Evolutionary conservation across 23 red algal species (phyloP).

Genomic region (Pyropia yezoensis): DNA sequence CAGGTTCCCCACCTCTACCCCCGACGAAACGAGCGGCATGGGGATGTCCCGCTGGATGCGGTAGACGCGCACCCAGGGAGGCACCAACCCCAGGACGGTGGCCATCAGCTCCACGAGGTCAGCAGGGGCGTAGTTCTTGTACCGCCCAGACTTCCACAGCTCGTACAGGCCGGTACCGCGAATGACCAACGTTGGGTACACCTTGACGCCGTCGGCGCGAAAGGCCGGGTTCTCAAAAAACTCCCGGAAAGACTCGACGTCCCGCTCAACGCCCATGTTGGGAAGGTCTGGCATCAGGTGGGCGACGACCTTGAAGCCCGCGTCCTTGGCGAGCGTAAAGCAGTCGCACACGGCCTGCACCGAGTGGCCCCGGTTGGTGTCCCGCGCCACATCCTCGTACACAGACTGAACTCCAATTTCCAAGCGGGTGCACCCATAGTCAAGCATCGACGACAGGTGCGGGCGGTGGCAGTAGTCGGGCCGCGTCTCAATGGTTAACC

Average conservation of each 20-base stretch:
- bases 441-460: constrained; percentile 88
- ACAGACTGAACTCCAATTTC: constrained; percentile 99
- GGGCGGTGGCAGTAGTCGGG: constrained; percentile 88
- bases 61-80: constrained; percentile 96
- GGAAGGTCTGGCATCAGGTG: constrained; percentile 99
- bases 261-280: constrained; percentile 90
- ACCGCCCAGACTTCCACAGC: constrained; percentile 87
- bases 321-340: constrained; percentile 93
- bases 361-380: constrained; percentile 96
- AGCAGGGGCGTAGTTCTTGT: constrained; percentile 79
- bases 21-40: constrained; percentile 95
- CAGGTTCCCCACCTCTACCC: constrained; percentile 95
- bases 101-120: constrained; percentile 85
- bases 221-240: constrained; percentile 99
- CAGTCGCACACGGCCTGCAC: constrained; percentile 91
- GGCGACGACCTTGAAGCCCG: constrained; percentile 94
- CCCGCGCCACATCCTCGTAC: constrained; percentile 91
- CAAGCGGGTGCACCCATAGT: constrained; percentile 93
- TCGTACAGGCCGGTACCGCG: constrained; percentile 93
- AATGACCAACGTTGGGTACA: constrained; percentile 95
- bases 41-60: constrained; percentile 98
- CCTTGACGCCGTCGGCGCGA: constrained; percentile 95
- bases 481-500: constrained; percentile 95
- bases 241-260: constrained; percentile 92
- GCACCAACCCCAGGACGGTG: constrained; percentile 66